Percentiles rank a stretch among this genome's conserved stretches.
These are phyloP conservation scores for Hypholoma fasciculare DNA, from an alignment of 768 basidiomycete species.

Conservation along the genomic window DNA sequence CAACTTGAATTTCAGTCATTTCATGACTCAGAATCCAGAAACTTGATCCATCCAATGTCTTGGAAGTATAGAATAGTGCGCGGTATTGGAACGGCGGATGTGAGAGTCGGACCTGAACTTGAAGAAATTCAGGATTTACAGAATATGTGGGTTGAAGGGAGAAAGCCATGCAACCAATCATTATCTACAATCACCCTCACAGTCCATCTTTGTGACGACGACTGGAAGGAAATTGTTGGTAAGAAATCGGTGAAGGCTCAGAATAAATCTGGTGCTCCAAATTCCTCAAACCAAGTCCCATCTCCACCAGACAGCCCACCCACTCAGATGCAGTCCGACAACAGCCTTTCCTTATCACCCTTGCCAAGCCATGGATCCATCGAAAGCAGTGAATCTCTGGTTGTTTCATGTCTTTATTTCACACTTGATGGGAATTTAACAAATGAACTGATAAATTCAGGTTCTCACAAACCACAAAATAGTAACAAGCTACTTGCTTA, in stretches of 20 bases:
- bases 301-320: neutral
- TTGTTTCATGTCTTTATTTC: neutral
- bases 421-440: too few relatives aligned
- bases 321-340: too few relatives aligned
- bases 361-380: too few relatives aligned
- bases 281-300: neutral
- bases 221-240: neutral
- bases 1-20: neutral
- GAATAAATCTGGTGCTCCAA: too few relatives aligned
- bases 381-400: too few relatives aligned
- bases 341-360: too few relatives aligned
- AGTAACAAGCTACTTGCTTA: neutral
- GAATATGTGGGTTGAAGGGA: neutral
- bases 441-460: too few relatives aligned
- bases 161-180: conserved; percentile 2
- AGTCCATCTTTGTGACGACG: neutral
- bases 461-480: neutral
- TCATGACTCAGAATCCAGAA: neutral
- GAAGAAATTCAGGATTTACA: neutral
- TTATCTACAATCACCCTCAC: conserved; percentile 8
- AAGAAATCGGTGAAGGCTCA: neutral
- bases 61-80: neutral
- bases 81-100: neutral
- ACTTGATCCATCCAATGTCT: neutral
- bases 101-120: conserved; percentile 4